Conservation (phyloP, 139 green algal species). For the Picochlorum sp. region DNA sequence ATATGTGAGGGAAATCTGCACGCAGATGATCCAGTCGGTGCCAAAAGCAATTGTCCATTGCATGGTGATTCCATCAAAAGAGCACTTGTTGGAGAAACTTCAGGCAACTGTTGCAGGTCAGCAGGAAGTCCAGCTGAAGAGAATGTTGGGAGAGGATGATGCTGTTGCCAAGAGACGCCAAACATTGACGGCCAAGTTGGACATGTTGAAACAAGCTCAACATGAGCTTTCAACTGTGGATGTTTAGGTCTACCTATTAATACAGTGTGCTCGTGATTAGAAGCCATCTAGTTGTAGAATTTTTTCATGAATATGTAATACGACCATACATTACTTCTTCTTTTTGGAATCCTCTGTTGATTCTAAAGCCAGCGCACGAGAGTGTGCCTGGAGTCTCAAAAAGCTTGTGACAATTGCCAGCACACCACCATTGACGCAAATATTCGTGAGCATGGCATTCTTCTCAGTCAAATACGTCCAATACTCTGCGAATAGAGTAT, state of each 20-base stretch:
- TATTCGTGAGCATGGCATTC: constrained; percentile 9
- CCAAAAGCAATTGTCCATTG: constrained; percentile 88
- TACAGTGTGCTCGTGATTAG: background rate
- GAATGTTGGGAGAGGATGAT: constrained; percentile 79
- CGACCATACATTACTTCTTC: background rate
- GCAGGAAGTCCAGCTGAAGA: constrained; percentile 63
- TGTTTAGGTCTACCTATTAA: constrained; percentile 14
- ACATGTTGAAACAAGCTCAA: constrained; percentile 36
- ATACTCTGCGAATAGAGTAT: constrained; percentile 6
- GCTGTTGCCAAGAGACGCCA: constrained; percentile 57
- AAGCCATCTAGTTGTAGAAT: background rate
- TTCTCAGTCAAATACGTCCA: constrained; percentile 2
- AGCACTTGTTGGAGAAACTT: constrained; percentile 60
- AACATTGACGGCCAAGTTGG: constrained; percentile 26
- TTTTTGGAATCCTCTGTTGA: constrained; percentile 1
- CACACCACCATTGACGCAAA: constrained; percentile 10
- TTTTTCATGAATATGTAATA: constrained; percentile 8
- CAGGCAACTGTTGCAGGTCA: constrained; percentile 64
- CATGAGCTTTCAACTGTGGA: constrained; percentile 28
- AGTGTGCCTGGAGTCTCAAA: background rate
- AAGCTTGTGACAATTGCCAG: constrained; percentile 1
- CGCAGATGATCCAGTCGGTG: constrained; percentile 80
- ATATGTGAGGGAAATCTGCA: constrained; percentile 81
- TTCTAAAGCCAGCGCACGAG: background rate
- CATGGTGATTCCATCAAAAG: constrained; percentile 71